These are phyloP conservation scores for Amylostereum chailletii DNA, from an alignment of 1,284 basidiomycete species.

Conservation along the genomic window DNA sequence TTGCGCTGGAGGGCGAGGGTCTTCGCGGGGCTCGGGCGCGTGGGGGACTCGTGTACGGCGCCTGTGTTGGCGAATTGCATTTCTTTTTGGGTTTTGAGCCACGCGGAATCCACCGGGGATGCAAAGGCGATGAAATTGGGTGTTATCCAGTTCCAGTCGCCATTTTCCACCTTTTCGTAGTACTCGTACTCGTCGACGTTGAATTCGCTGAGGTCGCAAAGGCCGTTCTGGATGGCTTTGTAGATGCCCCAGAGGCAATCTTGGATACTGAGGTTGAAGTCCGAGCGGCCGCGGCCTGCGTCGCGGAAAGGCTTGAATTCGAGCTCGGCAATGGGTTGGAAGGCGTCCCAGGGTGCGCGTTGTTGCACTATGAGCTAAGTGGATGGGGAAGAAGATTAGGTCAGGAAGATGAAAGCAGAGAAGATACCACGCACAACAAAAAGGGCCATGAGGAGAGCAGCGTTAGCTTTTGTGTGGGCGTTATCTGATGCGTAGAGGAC, in stretches of 20 bases:
- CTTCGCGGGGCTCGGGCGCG: conserved; percentile 14
- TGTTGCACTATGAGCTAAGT: conserved; percentile 87
- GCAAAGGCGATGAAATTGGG: conserved; percentile 95
- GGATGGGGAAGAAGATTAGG: neutral
- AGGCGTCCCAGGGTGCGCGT: conserved; percentile 90
- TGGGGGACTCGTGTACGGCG: conserved; percentile 21
- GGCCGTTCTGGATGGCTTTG: conserved; percentile 85
- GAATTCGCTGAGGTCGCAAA: conserved; percentile 91
- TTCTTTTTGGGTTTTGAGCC: conserved; percentile 67
- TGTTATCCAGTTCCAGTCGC: conserved; percentile 97
- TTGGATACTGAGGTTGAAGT: conserved; percentile 89
- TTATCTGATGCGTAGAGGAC: conserved; percentile 88
- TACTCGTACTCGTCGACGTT: conserved; percentile 84
- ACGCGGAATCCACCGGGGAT: conserved; percentile 77
- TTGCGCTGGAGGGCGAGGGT: conserved; percentile 66
- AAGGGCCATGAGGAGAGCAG: conserved; percentile 85
- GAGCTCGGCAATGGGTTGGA: conserved; percentile 83
- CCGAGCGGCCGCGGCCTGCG: conserved; percentile 87
- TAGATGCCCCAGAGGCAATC: conserved; percentile 94
- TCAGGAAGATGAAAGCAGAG: conserved; percentile 4
- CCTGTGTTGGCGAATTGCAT: conserved; percentile 23
- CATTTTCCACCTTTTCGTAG: conserved; percentile 94
- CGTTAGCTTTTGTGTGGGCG: conserved; percentile 86
- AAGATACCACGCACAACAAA: conserved; percentile 61
- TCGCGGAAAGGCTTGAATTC: conserved; percentile 96